A percentile compares a stretch with the other conserved stretches of the same genome.
Evolutionary conservation across 78 protist genomes (phyloP).

Genomic region (Dictyostelium brefeldianum): DNA sequence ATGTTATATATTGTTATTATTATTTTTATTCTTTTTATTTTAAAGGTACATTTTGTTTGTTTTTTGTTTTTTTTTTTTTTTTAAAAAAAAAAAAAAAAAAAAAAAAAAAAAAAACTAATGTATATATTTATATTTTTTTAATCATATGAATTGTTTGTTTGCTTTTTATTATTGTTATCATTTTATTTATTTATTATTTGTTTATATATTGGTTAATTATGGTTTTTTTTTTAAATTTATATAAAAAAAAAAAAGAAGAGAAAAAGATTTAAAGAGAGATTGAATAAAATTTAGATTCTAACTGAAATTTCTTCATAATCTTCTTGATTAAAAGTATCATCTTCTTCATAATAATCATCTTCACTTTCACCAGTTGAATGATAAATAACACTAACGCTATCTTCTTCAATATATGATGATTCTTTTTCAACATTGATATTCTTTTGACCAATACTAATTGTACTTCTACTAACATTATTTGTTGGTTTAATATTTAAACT

Average conservation of each 20-base stretch:
- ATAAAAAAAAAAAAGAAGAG: not conserved
- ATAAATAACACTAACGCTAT: constrained; percentile 14
- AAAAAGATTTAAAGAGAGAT: no score
- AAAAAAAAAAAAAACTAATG: not conserved
- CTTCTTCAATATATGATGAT: constrained; percentile 7
- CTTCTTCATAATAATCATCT: constrained; percentile 18
- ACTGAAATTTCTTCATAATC: constrained; percentile 57
- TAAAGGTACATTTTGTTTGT: no score
- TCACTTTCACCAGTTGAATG: not conserved
- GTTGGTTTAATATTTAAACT: constrained; percentile 42
- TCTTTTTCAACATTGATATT: constrained; percentile 16
- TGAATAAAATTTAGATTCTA: not conserved
- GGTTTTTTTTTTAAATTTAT: not conserved
- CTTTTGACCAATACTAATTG: constrained; percentile 69
- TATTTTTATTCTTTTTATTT: no score
- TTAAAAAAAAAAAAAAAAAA: no score
- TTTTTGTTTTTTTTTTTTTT: no score
- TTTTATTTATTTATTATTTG: no score
- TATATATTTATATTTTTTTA: no score
- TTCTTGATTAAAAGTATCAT: constrained; percentile 21
- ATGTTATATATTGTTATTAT: no score
- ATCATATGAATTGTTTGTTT: no score
- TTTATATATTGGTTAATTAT: no score
- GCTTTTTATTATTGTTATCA: no score
- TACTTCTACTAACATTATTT: not conserved